Conservation (phyloP, 768 basidiomycete genomes). For the Mycena sanguinolenta region DNA sequence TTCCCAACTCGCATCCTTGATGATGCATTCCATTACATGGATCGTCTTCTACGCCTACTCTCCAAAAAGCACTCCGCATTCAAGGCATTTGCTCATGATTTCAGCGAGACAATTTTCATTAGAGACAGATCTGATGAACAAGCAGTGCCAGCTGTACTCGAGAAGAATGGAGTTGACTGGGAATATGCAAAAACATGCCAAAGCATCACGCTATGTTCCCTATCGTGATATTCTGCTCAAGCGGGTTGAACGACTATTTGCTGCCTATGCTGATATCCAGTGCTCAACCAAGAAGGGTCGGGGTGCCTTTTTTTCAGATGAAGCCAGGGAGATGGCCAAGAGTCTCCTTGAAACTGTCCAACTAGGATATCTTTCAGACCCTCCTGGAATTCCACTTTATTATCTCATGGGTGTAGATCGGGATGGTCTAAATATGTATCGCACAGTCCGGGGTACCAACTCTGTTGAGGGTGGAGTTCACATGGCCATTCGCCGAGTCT, state of each 20-base stretch:
- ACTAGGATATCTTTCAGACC: no score
- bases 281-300: background rate
- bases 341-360: no score
- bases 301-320: no score
- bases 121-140: background rate
- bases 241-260: background rate
- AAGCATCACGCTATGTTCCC: background rate
- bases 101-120: conserved; percentile 8
- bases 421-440: no score
- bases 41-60: conserved; percentile 4
- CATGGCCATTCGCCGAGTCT: no score
- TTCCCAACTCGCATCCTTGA: conserved; percentile 10
- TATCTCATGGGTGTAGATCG: no score
- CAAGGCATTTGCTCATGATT: conserved; percentile 5
- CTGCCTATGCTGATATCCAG: background rate
- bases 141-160: background rate
- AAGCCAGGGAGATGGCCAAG: no score
- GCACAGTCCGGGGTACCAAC: no score
- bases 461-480: no score
- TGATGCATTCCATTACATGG: conserved; percentile 17
- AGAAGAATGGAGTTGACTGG: background rate
- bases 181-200: conserved; percentile 6
- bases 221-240: background rate
- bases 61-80: conserved; percentile 13
- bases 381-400: no score